A percentile compares a stretch with the other conserved stretches of the same genome.
phyloP scores from a whole-genome alignment of 2,329 filamentous ascomycete genomes.

The Hypoxylon sp. region DNA sequence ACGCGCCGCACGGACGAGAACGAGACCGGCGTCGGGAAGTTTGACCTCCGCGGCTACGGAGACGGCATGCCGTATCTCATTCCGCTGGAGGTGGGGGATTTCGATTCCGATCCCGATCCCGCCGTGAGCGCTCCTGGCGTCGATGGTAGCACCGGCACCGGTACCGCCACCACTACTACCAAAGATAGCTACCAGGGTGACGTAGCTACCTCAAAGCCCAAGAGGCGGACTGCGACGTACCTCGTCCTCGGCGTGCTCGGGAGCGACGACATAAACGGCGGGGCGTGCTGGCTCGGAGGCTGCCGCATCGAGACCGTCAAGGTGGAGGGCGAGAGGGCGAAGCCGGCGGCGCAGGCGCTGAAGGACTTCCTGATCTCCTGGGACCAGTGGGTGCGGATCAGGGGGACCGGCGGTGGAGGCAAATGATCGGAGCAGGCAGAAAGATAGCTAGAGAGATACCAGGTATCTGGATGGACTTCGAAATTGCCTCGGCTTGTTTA shows the following conservation, averaged over 20 bases:
- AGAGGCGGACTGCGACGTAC: not conserved
- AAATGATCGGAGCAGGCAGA: no score
- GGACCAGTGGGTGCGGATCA: no score
- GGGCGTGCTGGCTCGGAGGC: constrained; percentile 28
- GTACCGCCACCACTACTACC: not conserved
- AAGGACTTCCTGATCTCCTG: constrained; percentile 32
- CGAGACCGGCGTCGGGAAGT: no score
- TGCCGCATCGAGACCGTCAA: constrained; percentile 50
- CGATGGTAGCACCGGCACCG: no score
- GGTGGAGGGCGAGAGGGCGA: constrained; percentile 52
- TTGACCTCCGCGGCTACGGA: no score
- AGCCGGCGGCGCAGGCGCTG: constrained; percentile 47
- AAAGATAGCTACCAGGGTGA: not conserved
- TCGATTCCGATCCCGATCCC: not conserved
- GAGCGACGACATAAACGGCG: not conserved
- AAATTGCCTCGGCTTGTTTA: not conserved
- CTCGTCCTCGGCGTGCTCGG: constrained; percentile 12
- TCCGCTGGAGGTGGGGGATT: constrained; percentile 9
- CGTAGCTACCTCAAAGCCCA: not conserved
- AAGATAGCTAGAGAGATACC: not conserved
- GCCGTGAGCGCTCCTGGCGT: no score
- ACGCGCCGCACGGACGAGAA: no score
- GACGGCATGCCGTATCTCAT: constrained; percentile 6
- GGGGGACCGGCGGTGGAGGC: no score
- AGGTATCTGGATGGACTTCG: not conserved